These are phyloP conservation scores for Trypanosoma lewisi DNA, from an alignment of 208 protist genomes.

Conservation along the genomic window DNA sequence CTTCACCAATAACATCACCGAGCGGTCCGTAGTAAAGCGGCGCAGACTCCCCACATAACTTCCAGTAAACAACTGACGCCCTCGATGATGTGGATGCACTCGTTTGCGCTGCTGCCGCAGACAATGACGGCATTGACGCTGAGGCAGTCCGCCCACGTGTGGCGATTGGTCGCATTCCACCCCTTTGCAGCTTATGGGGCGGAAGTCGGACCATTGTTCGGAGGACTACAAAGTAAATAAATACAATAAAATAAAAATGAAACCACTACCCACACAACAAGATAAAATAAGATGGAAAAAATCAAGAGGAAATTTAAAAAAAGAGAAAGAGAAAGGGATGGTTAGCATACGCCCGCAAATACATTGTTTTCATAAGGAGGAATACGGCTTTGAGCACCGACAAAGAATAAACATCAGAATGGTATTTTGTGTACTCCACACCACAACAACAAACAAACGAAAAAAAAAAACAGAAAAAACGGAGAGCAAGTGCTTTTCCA, in stretches of 20 bases:
- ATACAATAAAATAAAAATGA: neutral
- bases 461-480: no score
- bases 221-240: neutral
- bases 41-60: conserved; percentile 29
- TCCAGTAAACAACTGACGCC: conserved; percentile 44
- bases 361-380: no score
- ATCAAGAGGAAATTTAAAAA: no score
- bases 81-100: neutral
- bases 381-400: no score
- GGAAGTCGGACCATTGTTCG: conserved; percentile 14
- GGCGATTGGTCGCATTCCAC: neutral
- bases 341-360: no score
- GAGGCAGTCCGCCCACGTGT: neutral
- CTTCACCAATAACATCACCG: conserved; percentile 51
- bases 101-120: neutral
- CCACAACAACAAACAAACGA: no score
- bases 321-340: no score
- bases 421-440: no score
- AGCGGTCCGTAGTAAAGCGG: conserved; percentile 62
- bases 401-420: no score
- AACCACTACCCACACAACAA: neutral
- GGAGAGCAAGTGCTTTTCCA: no score
- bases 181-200: neutral
- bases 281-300: neutral
- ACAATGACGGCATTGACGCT: neutral